Evolutionary conservation across 257 asterid genomes (phyloP), one percentile per base, ranked within the genome.

Genomic region (Solanum neorickii): DNA sequence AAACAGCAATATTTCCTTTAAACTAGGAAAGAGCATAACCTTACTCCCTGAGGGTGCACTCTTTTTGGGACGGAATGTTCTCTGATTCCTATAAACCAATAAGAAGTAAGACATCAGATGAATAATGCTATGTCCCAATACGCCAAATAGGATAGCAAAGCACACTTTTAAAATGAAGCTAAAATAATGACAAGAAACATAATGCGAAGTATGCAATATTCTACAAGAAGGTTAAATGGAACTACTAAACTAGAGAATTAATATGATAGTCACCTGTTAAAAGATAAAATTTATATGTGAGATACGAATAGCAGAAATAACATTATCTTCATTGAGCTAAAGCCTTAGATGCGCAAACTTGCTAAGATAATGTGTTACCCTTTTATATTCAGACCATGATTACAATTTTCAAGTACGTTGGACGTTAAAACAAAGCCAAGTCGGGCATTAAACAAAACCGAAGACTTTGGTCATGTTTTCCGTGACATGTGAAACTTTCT

Each of bases 41-140:
- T 96, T 96, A 93, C 96, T 96, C 92, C 99, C 99, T 15, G 99
- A 96, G 20, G 98, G 98, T 35, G 98, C 97, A 91, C 96, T 95
- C 88, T 96, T 95, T 87, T 96, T 96, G 83, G 99, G 99, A 74
- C 99, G 98, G 91, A 96, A 96, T 9, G 99, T 96, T 90, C 95
- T 93, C 89, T 96, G 99, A 77, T 95, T 96, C 95, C 99, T 96
- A 94, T 60, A 59, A 25, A 90, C 82, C 86, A 85, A 75, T 44
- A 91, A 62, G 87, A 89, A 87, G 86, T 15, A 70, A 77, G 87
- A 86, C 68, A 62, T 16, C 62, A 66, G 59, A 82, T 49, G 69
- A 82, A 29, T 2, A 49, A 52, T 33, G 46, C 16, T 47, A 47
- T 5, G 16, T 80, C 16, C 27, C 66, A 18, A 78, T 27, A 29